phyloP scores from a whole-genome alignment of 352 stramenopile species.

The Phytophthora pisi region DNA sequence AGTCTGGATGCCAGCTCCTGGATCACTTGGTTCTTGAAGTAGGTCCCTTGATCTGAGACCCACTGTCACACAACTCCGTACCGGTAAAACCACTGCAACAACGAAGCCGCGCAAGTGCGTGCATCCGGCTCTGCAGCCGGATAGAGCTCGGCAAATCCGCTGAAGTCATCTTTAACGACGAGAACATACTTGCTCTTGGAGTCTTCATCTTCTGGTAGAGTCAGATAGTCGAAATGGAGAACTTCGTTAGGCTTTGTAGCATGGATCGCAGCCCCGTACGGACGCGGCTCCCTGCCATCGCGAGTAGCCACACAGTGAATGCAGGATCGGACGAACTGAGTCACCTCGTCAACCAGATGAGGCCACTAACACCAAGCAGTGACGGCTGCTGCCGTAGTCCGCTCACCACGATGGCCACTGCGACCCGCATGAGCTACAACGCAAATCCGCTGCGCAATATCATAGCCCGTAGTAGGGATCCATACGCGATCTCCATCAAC shows the following conservation, averaged over 20 bases:
- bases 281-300: conserved; percentile 7
- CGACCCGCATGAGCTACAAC: conserved; percentile 31
- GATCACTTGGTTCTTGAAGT: neutral
- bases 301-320: conserved; percentile 24
- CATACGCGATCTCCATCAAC: too few relatives aligned
- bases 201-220: conserved; percentile 15
- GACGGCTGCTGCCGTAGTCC: conserved; percentile 13
- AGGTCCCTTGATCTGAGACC: neutral
- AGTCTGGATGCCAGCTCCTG: neutral
- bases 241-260: conserved; percentile 44
- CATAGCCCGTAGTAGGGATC: too few relatives aligned
- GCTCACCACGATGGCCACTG: conserved; percentile 29
- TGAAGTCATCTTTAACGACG: conserved; percentile 8
- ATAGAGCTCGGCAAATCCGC: neutral
- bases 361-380: conserved; percentile 23
- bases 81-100: neutral
- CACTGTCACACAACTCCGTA: neutral
- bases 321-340: conserved; percentile 18
- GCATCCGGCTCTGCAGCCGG: neutral
- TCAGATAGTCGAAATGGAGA: conserved; percentile 44
- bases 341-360: conserved; percentile 9
- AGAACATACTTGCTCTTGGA: conserved; percentile 21
- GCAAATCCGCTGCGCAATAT: conserved; percentile 25
- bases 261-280: conserved; percentile 28
- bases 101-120: neutral